Conservation (phyloP, 768 basidiomycete genomes). For the Leccinum truebloodii region DNA sequence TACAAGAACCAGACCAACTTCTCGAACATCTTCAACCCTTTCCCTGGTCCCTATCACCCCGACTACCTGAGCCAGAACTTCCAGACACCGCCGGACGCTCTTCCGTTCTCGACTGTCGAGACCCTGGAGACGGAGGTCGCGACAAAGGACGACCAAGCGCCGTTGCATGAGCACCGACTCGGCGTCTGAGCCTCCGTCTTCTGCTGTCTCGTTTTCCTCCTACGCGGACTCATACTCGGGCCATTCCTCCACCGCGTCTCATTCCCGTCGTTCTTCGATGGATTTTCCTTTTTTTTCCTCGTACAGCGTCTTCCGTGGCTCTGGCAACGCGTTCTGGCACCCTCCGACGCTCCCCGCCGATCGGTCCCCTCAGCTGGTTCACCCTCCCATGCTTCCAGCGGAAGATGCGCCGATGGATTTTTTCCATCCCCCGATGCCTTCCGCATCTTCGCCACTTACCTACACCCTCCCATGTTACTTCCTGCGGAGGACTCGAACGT, state of each 20-base stretch:
- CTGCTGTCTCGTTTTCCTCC: slow-evolving; percentile 63
- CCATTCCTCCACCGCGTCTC: slow-evolving; percentile 53
- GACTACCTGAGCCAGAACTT: slow-evolving; percentile 63
- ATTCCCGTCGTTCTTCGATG: slow-evolving; percentile 63
- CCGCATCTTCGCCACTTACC: slow-evolving; percentile 50
- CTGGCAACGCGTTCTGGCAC: no score
- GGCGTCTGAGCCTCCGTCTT: slow-evolving; percentile 53
- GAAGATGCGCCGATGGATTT: no score
- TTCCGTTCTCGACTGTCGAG: slow-evolving; percentile 55
- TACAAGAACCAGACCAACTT: slow-evolving; percentile 32
- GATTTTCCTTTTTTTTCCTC: slow-evolving; percentile 48
- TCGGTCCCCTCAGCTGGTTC: no score
- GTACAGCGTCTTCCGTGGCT: no score
- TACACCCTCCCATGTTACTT: slow-evolving; percentile 58
- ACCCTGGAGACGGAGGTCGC: slow-evolving; percentile 43
- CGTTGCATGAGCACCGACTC: slow-evolving; percentile 68
- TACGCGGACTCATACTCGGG: slow-evolving; percentile 64
- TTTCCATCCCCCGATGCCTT: no score
- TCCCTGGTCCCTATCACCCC: slow-evolving; percentile 74
- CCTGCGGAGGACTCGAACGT: slow-evolving; percentile 37
- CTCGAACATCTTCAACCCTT: slow-evolving; percentile 44
- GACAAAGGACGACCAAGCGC: slow-evolving; percentile 57
- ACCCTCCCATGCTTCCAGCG: no score
- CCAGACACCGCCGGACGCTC: slow-evolving; percentile 46
- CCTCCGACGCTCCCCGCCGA: no score